These are phyloP conservation scores for Naganishia antarctica DNA, from an alignment of 768 basidiomycete species.

Conservation along the genomic window DNA sequence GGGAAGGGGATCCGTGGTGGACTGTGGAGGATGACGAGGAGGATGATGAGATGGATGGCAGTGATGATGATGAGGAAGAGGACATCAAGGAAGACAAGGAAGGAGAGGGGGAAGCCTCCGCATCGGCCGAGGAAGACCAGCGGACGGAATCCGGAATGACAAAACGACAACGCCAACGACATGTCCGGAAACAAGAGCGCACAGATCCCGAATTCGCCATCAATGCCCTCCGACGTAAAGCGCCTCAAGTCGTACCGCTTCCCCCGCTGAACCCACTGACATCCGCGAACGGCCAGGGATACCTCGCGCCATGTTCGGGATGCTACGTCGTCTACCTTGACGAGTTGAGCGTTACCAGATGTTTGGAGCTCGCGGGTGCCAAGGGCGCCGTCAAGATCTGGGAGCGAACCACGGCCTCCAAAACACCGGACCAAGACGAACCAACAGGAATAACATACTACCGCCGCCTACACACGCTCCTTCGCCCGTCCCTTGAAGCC, in stretches of 20 bases:
- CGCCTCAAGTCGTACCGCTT: constrained; percentile 10
- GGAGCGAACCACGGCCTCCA: constrained; percentile 1
- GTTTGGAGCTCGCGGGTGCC: background rate
- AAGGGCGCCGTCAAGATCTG: background rate
- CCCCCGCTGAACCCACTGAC: constrained; percentile 15
- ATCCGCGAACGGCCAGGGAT: constrained; percentile 52
- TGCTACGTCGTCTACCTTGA: constrained; percentile 52
- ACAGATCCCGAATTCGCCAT: constrained; percentile 14
- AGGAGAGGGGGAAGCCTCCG: constrained; percentile 44
- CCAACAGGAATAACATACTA: constrained; percentile 73
- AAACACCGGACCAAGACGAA: constrained; percentile 52
- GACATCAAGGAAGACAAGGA: constrained; percentile 49
- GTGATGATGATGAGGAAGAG: constrained; percentile 38
- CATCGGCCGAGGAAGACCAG: constrained; percentile 50
- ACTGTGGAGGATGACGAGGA: constrained; percentile 38
- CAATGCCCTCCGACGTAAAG: constrained; percentile 8
- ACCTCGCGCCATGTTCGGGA: constrained; percentile 53
- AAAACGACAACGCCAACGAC: constrained; percentile 31
- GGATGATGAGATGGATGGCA: constrained; percentile 35
- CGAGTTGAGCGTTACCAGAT: constrained; percentile 9
- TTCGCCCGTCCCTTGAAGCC: constrained; percentile 69
- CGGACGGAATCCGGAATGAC: constrained; percentile 22
- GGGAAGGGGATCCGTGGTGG: constrained; percentile 22
- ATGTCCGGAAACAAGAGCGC: constrained; percentile 41
- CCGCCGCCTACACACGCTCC: constrained; percentile 57